These are phyloP conservation scores for Pseudogymnoascus pannorum DNA, from an alignment of 2,329 filamentous ascomycete genomes.

Conservation along the genomic window DNA sequence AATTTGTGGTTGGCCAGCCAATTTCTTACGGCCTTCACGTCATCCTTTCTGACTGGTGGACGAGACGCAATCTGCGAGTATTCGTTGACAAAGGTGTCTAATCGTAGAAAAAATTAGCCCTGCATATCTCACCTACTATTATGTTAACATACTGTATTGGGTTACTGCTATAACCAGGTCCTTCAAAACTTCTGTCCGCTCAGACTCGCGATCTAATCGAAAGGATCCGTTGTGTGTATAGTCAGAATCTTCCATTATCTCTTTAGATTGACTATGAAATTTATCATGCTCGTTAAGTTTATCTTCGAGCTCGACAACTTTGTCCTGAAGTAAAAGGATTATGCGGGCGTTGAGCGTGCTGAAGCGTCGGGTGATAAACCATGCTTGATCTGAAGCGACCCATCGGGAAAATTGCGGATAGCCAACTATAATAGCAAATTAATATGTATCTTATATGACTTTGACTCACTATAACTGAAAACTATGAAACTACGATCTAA, in stretches of 20 bases:
- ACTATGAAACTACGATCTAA: not conserved
- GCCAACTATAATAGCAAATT: not conserved
- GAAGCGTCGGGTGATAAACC: constrained; percentile 11
- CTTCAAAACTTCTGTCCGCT: not conserved
- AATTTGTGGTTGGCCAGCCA: not conserved
- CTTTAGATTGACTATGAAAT: not conserved
- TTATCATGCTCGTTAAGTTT: not conserved
- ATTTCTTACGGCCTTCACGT: not conserved
- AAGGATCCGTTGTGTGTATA: constrained; percentile 11
- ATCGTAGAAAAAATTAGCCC: not conserved
- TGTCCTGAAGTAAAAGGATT: constrained; percentile 11
- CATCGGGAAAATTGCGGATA: constrained; percentile 3
- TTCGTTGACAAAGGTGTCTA: not conserved
- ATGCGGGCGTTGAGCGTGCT: constrained; percentile 8
- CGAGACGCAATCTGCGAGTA: not conserved
- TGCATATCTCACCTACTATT: not conserved
- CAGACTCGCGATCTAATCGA: not conserved
- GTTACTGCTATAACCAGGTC: not conserved
- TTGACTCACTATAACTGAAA: not conserved
- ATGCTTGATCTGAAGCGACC: constrained; percentile 11
- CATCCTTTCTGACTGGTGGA: not conserved
- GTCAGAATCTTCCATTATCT: not conserved
- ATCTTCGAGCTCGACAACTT: constrained; percentile 8
- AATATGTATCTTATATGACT: not conserved
- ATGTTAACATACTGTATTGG: not conserved